These are phyloP conservation scores for Gardenia jasminoides DNA, from an alignment of 257 asterid species.

Conservation along the genomic window DNA sequence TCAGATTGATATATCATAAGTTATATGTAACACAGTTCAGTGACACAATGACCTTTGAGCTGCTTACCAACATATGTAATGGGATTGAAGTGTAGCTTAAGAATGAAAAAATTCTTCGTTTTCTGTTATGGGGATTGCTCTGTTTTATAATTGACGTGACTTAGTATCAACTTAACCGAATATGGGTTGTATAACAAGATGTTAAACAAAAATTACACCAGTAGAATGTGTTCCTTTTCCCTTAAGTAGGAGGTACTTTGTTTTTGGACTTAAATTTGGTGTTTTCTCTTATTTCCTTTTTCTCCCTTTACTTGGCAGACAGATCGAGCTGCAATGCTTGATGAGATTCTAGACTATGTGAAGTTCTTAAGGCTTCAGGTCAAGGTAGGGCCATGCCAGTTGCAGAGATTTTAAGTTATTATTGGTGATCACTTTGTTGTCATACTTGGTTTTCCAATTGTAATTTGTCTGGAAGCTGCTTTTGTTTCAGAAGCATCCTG, in stretches of 20 bases:
- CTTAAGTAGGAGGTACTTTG: neutral
- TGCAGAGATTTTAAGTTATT: neutral
- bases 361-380: constrained; percentile 89
- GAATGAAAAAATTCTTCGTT: neutral
- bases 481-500: neutral
- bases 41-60: neutral
- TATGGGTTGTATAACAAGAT: neutral
- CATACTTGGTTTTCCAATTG: neutral
- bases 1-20: neutral
- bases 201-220: neutral
- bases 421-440: neutral
- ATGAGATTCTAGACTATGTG: constrained; percentile 87
- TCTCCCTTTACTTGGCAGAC: constrained; percentile 44
- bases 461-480: neutral
- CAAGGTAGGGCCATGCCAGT: constrained; percentile 46
- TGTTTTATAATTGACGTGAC: neutral
- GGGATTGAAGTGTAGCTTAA: neutral
- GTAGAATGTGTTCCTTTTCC: neutral
- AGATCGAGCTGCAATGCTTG: constrained; percentile 92
- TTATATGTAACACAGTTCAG: neutral
- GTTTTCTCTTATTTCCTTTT: neutral
- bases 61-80: neutral
- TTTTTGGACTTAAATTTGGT: neutral
- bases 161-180: neutral
- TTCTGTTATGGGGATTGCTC: neutral